These are phyloP conservation scores for Monosporascus sp. DNA, from an alignment of 2,329 filamentous ascomycete species.

Conservation along the genomic window DNA sequence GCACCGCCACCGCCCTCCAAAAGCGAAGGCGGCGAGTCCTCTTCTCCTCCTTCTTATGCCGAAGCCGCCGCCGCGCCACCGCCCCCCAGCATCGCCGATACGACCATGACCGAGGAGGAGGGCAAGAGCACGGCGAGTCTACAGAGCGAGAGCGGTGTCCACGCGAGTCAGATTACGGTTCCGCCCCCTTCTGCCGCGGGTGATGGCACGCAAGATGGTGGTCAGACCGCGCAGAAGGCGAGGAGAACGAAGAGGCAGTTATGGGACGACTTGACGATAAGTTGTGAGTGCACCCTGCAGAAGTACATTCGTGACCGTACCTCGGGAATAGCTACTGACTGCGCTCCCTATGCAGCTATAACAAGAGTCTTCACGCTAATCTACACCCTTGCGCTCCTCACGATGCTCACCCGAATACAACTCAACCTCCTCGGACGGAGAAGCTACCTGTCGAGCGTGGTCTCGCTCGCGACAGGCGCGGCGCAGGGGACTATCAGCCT, in stretches of 20 bases:
- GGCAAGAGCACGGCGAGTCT: slow-evolving; percentile 68
- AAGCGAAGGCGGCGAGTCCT: slow-evolving; percentile 27
- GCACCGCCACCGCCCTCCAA: slow-evolving; percentile 34
- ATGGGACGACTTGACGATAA: slow-evolving; percentile 97
- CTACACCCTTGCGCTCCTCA: slow-evolving; percentile 84
- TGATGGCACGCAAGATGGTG: slow-evolving; percentile 37
- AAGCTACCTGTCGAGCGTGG: slow-evolving; percentile 93
- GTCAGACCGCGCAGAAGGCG: slow-evolving; percentile 41
- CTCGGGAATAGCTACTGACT: not conserved
- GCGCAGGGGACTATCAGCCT: slow-evolving; percentile 75
- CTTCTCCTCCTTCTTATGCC: not conserved
- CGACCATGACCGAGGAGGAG: slow-evolving; percentile 79
- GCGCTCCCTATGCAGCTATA: slow-evolving; percentile 55
- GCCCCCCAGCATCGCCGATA: slow-evolving; percentile 56
- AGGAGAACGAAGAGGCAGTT: slow-evolving; percentile 83
- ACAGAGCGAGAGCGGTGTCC: slow-evolving; percentile 76
- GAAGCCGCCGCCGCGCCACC: slow-evolving; percentile 33
- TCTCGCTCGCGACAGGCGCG: slow-evolving; percentile 76
- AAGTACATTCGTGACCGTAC: not conserved
- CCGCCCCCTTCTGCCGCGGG: slow-evolving; percentile 42
- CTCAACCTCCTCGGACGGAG: slow-evolving; percentile 92
- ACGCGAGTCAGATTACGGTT: slow-evolving; percentile 69
- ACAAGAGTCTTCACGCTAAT: slow-evolving; percentile 86
- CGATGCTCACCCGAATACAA: slow-evolving; percentile 89
- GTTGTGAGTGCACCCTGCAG: slow-evolving; percentile 55